Percentiles rank a stretch among this genome's conserved stretches.
These are phyloP conservation scores for Magnaporthales sp. DNA, from an alignment of 2,329 filamentous ascomycete genomes.

Conservation along the genomic window DNA sequence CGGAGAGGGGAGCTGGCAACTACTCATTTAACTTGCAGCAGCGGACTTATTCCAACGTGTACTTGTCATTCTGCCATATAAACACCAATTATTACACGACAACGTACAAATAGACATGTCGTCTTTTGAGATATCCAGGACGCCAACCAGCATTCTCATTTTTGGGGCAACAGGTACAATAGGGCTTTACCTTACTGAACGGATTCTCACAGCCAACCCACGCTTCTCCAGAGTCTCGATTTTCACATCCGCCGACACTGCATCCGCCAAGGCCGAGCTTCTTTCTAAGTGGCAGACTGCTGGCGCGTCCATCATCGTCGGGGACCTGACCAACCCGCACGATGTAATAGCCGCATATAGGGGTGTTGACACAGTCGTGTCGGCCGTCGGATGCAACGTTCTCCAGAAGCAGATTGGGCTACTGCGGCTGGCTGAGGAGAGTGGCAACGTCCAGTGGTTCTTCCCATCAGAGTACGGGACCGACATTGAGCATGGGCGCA, in stretches of 20 bases:
- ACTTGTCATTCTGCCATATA: too few species aligned
- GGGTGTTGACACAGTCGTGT: constrained; percentile 56
- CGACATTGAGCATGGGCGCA: constrained; percentile 51
- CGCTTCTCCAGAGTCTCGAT: constrained; percentile 22
- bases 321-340: constrained; percentile 40
- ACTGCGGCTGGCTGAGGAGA: constrained; percentile 48
- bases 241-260: constrained; percentile 35
- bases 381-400: constrained; percentile 53
- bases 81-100: not conserved
- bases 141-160: constrained; percentile 13
- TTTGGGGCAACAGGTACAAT: constrained; percentile 21
- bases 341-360: constrained; percentile 49
- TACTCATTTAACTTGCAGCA: not conserved
- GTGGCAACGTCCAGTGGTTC: constrained; percentile 49
- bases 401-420: constrained; percentile 53
- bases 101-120: constrained; percentile 7
- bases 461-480: constrained; percentile 62
- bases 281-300: constrained; percentile 33
- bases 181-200: constrained; percentile 21
- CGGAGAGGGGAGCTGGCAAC: not conserved
- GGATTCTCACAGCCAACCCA: constrained; percentile 20
- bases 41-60: not conserved
- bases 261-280: constrained; percentile 37
- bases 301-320: constrained; percentile 45
- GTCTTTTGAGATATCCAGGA: constrained; percentile 3